These are phyloP conservation scores for Botrytis fragariae DNA, from an alignment of 2,329 filamentous ascomycete genomes.

Conservation along the genomic window DNA sequence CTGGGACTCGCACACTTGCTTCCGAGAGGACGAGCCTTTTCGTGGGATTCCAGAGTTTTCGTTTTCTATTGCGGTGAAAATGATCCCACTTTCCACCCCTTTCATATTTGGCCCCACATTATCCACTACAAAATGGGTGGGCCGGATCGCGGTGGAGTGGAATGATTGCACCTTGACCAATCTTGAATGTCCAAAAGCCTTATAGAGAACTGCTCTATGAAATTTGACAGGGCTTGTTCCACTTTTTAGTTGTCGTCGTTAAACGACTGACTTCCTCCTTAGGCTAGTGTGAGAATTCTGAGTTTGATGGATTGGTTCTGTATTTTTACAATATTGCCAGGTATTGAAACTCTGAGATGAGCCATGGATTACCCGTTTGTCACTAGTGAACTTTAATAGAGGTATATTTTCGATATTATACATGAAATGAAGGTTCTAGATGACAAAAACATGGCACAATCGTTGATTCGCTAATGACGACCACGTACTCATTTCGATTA, in stretches of 20 bases:
- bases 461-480: background rate
- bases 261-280: background rate
- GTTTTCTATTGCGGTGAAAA: background rate
- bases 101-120: background rate
- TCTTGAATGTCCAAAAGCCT: background rate
- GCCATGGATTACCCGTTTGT: background rate
- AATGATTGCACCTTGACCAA: background rate
- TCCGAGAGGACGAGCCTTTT: background rate
- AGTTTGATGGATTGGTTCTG: too few species aligned
- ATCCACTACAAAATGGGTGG: background rate
- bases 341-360: background rate
- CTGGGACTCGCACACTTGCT: background rate
- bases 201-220: background rate
- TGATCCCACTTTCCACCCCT: background rate
- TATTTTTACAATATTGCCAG: background rate
- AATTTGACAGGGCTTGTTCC: background rate
- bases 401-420: background rate
- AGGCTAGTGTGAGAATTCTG: background rate
- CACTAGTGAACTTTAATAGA: background rate
- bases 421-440: background rate
- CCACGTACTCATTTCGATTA: background rate
- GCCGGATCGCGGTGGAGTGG: background rate
- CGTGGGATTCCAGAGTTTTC: background rate
- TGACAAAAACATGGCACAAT: background rate
- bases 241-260: background rate